Percentiles rank a stretch among this genome's conserved stretches.
Conservation (phyloP, 768 basidiomycete genomes). For the Rhodotorula sphaerocarpa region DNA sequence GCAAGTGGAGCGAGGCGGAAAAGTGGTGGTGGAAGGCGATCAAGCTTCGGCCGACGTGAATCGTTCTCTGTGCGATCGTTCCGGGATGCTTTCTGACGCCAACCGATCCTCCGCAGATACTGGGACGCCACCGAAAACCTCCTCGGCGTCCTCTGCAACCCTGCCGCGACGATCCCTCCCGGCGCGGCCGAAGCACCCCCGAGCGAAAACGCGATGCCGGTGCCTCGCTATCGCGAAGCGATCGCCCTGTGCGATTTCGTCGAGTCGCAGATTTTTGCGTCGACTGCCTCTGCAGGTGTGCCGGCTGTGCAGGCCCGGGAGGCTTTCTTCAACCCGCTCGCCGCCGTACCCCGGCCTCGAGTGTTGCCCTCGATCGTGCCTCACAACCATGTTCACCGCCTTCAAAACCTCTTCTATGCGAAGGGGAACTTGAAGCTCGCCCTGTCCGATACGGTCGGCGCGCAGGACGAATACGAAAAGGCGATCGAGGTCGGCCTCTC, state of each 20-base stretch:
- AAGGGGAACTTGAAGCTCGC: constrained; percentile 35
- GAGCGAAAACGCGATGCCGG: not conserved
- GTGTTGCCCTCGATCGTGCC: constrained; percentile 38
- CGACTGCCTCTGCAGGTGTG: not conserved
- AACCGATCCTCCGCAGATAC: constrained; percentile 34
- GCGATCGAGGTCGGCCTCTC: constrained; percentile 48
- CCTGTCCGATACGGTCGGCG: constrained; percentile 41
- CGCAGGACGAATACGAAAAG: constrained; percentile 45
- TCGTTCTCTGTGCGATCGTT: not conserved
- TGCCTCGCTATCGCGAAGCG: constrained; percentile 41
- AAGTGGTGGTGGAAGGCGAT: constrained; percentile 48
- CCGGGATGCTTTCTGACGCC: no score
- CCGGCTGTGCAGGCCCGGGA: not conserved
- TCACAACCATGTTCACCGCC: constrained; percentile 45
- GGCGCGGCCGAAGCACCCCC: not conserved
- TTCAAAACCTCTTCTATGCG: constrained; percentile 49
- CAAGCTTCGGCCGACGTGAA: constrained; percentile 29
- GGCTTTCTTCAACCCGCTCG: constrained; percentile 18
- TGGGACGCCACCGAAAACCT: constrained; percentile 44
- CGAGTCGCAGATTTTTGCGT: constrained; percentile 39
- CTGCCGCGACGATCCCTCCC: not conserved
- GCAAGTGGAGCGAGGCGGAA: constrained; percentile 43
- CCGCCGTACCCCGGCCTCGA: constrained; percentile 10
- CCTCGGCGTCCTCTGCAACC: constrained; percentile 41
- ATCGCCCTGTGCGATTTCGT: constrained; percentile 44